Evolutionary conservation across 306 rosid species (phyloP), one percentile per base, ranked within the genome.

Genomic region (Trichosanthes cucumerina): DNA sequence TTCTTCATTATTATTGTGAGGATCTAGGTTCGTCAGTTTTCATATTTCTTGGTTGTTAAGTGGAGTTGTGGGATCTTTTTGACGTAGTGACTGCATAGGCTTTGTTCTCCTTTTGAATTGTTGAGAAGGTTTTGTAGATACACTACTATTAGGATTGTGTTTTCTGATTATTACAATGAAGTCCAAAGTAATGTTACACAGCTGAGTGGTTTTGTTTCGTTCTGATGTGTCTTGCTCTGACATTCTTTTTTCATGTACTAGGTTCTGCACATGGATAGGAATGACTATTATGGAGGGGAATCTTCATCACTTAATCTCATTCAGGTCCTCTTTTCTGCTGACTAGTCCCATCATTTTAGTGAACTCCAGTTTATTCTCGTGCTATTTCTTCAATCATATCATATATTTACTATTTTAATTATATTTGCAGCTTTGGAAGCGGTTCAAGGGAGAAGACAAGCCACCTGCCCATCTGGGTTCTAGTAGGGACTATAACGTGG

Each of bases 241-340:
- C 74, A n/a, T 34, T 59, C 39, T 15, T 69, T 12, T 77, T 2
- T 65, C 39, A 19, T 79, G 79, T 74, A 39, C 47, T 81, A 92
- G 97, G 98, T 95, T 71, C 92, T 95, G 85, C 98, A 95, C 75
- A 95, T 95, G 97, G 98, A 95, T 66, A 86, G 97, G 81, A 95
- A 95, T 84, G 98, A 95, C 75, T 92, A 95, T 56, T 92, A 95
- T 36, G 98, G 98, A 50, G 98, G 98, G 82, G 97, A 92, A 66
- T 95, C 97, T 47, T 81, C 98, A 4, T 95, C 98, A 1, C 97
- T 95, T 38, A 92, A 91, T 88, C 98, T 95, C 74, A 63, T 75
- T 82, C 97, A 95, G 93, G 97, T 94, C 1, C 53, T n/a, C 43
- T 80, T 66, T 72, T 23, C 76, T 80, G 76, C 65, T 60, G 24